Conservation (phyloP, 352 stramenopile species). For the Phytophthora pini region DNA sequence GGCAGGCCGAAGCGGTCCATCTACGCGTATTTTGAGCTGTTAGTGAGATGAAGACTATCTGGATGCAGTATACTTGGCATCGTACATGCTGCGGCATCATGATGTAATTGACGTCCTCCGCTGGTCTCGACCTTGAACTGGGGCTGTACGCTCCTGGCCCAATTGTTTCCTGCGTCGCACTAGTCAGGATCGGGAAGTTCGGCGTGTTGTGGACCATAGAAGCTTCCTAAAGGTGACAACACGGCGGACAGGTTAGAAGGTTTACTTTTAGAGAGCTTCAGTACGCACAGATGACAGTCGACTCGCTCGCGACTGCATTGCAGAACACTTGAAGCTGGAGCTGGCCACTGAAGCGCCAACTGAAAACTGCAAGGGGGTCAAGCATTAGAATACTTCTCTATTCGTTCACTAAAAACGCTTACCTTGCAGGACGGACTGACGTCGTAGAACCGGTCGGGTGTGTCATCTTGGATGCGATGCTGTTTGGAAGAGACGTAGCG, state of each 20-base stretch:
- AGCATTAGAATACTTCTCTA: no score
- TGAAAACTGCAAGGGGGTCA: conserved; percentile 47
- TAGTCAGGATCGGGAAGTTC: conserved; percentile 65
- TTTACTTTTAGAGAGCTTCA: background rate
- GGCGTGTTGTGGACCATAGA: conserved; percentile 81
- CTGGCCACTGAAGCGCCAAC: conserved; percentile 67
- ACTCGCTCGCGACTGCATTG: conserved; percentile 63
- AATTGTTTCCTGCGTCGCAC: conserved; percentile 54
- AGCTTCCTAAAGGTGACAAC: conserved; percentile 42
- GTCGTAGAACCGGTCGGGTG: conserved; percentile 77
- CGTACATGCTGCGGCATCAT: conserved; percentile 75
- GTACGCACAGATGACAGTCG: conserved; percentile 62
- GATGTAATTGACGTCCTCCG: conserved; percentile 69
- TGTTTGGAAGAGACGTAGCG: conserved; percentile 76
- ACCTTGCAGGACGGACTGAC: conserved; percentile 73
- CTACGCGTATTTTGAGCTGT: conserved; percentile 9
- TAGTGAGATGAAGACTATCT: background rate
- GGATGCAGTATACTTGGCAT: background rate
- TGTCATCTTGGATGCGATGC: conserved; percentile 56
- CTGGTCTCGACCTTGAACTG: conserved; percentile 16
- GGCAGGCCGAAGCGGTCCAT: conserved; percentile 72
- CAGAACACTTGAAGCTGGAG: conserved; percentile 68
- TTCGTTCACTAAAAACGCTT: background rate
- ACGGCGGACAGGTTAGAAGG: conserved; percentile 1
- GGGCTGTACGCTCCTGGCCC: conserved; percentile 63